Conservation (phyloP, 2,329 filamentous ascomycete genomes). For the Amesomyces nigricolor region DNA sequence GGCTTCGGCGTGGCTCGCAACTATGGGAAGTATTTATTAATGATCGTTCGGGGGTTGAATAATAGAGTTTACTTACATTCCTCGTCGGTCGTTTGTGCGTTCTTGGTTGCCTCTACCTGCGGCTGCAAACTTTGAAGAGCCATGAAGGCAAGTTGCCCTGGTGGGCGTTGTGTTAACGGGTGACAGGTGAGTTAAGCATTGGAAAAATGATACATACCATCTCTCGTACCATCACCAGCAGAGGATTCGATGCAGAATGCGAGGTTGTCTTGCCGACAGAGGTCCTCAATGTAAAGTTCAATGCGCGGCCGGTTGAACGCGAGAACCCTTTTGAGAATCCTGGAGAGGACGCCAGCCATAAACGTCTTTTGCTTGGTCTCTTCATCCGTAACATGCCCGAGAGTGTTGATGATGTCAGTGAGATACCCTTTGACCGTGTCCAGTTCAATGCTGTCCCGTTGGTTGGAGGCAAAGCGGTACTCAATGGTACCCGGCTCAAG, state of each 20-base stretch:
- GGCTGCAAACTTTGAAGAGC: slow-evolving; percentile 1
- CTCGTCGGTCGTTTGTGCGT: neutral
- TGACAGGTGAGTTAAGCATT: neutral
- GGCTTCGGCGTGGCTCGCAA: neutral
- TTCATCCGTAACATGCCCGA: slow-evolving; percentile 7
- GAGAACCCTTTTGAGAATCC: slow-evolving; percentile 18
- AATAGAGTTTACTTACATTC: slow-evolving; percentile 5
- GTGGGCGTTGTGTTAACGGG: neutral
- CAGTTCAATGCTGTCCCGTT: slow-evolving; percentile 17
- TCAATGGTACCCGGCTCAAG: slow-evolving; percentile 25
- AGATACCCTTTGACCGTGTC: slow-evolving; percentile 16
- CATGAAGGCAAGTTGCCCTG: neutral
- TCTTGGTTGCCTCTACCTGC: slow-evolving; percentile 1
- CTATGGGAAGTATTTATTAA: neutral
- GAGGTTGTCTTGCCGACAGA: neutral
- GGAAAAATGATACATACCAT: slow-evolving; percentile 9
- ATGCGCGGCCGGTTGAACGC: slow-evolving; percentile 21
- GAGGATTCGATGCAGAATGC: slow-evolving; percentile 10
- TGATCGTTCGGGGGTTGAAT: neutral
- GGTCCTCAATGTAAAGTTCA: slow-evolving; percentile 7
- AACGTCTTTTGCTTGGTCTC: slow-evolving; percentile 1
- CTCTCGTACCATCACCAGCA: neutral
- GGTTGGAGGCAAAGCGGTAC: slow-evolving; percentile 30
- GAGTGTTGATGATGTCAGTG: slow-evolving; percentile 14
- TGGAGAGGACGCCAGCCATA: neutral